These are phyloP conservation scores for Ordospora pajunii DNA, from an alignment of 371 early-diverging fungal genomes.

Conservation along the genomic window DNA sequence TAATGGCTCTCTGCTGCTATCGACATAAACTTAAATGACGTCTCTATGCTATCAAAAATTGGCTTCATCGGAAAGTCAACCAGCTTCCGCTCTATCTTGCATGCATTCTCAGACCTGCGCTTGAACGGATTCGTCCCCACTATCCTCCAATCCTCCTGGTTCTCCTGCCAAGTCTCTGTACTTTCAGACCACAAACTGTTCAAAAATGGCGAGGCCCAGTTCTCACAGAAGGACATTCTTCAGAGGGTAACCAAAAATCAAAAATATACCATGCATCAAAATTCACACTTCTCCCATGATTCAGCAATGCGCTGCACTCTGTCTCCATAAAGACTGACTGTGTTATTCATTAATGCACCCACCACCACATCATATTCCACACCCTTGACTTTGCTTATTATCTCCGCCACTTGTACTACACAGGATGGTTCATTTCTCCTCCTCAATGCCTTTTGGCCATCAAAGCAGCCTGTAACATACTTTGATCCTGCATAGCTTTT, in stretches of 20 bases:
- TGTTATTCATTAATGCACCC: constrained; percentile 19
- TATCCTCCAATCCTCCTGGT: constrained; percentile 41
- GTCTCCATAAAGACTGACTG: constrained; percentile 35
- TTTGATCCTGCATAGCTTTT: constrained; percentile 70
- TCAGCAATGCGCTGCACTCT: not conserved
- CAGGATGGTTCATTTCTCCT: constrained; percentile 56
- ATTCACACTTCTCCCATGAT: not conserved
- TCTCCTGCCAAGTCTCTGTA: constrained; percentile 13
- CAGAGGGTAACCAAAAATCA: constrained; percentile 2
- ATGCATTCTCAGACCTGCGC: constrained; percentile 8
- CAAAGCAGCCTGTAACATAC: constrained; percentile 58
- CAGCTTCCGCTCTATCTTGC: constrained; percentile 5
- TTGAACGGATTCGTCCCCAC: constrained; percentile 42
- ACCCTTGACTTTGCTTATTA: constrained; percentile 49
- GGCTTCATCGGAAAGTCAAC: not conserved
- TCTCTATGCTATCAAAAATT: not conserved
- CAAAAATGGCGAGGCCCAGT: constrained; percentile 38
- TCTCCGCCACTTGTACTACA: constrained; percentile 49
- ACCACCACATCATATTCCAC: constrained; percentile 19
- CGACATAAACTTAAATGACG: not conserved
- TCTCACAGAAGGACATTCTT: constrained; percentile 17
- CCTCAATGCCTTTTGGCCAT: constrained; percentile 16
- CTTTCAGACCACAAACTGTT: constrained; percentile 42
- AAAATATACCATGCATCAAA: not conserved
- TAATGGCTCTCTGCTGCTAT: constrained; percentile 15